Conservation (phyloP, 2,329 filamentous ascomycete species). For the Nothopassalora personata region DNA sequence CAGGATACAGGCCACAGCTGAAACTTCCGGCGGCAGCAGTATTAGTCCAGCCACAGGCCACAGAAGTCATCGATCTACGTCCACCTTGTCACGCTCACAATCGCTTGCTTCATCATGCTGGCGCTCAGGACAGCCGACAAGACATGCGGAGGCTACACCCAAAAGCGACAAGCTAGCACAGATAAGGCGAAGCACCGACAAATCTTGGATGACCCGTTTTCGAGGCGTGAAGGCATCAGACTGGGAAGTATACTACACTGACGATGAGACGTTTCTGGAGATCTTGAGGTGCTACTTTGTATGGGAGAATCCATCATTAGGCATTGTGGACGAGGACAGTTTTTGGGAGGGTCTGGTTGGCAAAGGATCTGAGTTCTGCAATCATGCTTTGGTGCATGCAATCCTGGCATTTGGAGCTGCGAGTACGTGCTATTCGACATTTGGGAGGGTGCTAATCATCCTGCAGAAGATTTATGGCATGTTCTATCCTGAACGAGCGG, state of each 20-base stretch:
- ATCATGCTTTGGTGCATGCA: conserved; percentile 8
- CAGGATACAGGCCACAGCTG: background rate
- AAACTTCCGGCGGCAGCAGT: background rate
- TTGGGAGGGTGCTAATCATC: background rate
- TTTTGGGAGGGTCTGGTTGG: conserved; percentile 10
- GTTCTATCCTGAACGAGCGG: conserved; percentile 2
- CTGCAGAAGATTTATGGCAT: conserved; percentile 9
- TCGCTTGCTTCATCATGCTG: background rate
- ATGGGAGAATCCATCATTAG: conserved; percentile 8
- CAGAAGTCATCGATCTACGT: background rate
- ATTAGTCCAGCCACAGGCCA: background rate
- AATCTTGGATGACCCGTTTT: conserved; percentile 2
- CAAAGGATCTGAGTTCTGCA: conserved; percentile 12
- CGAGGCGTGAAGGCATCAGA: conserved; percentile 2
- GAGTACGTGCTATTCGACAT: background rate
- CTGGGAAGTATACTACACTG: conserved; percentile 9
- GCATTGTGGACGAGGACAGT: conserved; percentile 5
- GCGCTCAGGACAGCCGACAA: background rate
- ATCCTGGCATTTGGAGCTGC: conserved; percentile 9
- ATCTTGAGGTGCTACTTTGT: conserved; percentile 13
- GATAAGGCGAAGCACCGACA: background rate
- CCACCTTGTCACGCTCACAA: background rate
- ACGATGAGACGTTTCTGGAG: conserved; percentile 9
- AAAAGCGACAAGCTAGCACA: background rate
- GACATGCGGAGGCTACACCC: background rate